These are phyloP conservation scores for Pseudogymnoascus sp. DNA, from an alignment of 2,329 filamentous ascomycete genomes.

Conservation along the genomic window DNA sequence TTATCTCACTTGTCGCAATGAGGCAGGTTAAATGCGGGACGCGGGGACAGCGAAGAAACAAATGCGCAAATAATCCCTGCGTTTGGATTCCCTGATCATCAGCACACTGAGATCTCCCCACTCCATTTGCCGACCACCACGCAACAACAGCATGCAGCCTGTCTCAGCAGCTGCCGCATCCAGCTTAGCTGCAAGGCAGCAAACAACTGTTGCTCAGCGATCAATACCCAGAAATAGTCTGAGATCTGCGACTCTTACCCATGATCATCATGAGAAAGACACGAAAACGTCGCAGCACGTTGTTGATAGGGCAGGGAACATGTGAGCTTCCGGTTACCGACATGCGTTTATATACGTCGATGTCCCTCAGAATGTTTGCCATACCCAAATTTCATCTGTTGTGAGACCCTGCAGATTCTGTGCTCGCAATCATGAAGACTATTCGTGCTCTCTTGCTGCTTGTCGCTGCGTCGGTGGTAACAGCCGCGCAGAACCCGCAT, in stretches of 20 bases:
- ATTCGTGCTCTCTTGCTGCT: conserved; percentile 10
- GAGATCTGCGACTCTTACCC: neutral
- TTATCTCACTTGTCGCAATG: neutral
- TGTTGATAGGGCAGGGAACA: neutral
- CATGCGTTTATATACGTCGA: neutral
- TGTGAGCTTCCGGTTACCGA: neutral
- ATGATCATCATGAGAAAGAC: neutral
- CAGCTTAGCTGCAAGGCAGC: neutral
- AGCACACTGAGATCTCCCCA: neutral
- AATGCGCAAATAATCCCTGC: neutral
- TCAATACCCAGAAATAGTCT: neutral
- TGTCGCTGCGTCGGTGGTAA: conserved; percentile 23
- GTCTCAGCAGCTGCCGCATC: conserved; percentile 1
- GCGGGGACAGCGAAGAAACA: neutral
- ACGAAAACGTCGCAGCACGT: neutral
- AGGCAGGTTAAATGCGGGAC: neutral
- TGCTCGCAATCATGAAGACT: neutral
- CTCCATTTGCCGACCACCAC: neutral
- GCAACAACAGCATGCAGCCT: neutral
- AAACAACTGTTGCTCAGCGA: neutral
- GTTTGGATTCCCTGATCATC: neutral
- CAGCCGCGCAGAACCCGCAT: conserved; percentile 27
- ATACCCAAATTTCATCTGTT: neutral
- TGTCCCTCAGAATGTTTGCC: neutral
- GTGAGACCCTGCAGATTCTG: neutral